These are phyloP conservation scores for Colletotrichum karsti DNA, from an alignment of 2,329 filamentous ascomycete species.

Conservation along the genomic window DNA sequence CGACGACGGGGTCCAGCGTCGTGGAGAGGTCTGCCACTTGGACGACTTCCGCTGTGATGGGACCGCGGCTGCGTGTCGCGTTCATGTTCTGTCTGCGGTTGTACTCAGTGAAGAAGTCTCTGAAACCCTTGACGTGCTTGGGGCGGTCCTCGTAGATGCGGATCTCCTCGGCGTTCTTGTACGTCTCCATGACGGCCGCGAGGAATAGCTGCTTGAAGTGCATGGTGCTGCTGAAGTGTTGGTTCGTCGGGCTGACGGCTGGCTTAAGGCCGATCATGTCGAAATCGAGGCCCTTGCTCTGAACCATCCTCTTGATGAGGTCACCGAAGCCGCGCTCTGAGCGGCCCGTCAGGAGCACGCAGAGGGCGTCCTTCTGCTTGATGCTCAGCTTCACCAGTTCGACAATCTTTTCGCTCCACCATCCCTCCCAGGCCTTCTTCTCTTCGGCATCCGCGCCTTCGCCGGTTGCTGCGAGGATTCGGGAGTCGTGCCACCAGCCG, in stretches of 20 bases:
- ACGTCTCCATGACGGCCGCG: constrained; percentile 83
- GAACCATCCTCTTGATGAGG: constrained; percentile 82
- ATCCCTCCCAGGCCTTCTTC: constrained; percentile 84
- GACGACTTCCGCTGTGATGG: constrained; percentile 82
- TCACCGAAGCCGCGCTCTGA: constrained; percentile 80
- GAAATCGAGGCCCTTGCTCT: constrained; percentile 82
- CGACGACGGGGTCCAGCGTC: constrained; percentile 78
- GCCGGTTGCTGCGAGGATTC: constrained; percentile 86
- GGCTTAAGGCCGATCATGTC: constrained; percentile 92
- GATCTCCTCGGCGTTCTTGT: constrained; percentile 83
- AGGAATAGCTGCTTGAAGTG: constrained; percentile 91
- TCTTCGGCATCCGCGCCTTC: constrained; percentile 86
- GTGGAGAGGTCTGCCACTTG: constrained; percentile 82
- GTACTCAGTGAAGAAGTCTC: constrained; percentile 82
- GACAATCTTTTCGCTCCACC: constrained; percentile 95
- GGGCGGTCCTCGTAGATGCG: constrained; percentile 75
- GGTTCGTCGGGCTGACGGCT: constrained; percentile 78
- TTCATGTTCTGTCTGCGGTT: constrained; percentile 65
- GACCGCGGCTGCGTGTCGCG: constrained; percentile 60
- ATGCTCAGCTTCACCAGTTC: constrained; percentile 83
- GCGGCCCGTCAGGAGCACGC: constrained; percentile 87
- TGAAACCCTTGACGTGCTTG: constrained; percentile 81
- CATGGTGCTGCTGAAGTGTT: constrained; percentile 86
- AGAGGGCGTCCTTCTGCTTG: constrained; percentile 84
- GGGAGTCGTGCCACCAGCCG: constrained; percentile 96